Evolutionary conservation across 2,329 filamentous ascomycete genomes (phyloP).

Genomic region (Neonectria coccinea): DNA sequence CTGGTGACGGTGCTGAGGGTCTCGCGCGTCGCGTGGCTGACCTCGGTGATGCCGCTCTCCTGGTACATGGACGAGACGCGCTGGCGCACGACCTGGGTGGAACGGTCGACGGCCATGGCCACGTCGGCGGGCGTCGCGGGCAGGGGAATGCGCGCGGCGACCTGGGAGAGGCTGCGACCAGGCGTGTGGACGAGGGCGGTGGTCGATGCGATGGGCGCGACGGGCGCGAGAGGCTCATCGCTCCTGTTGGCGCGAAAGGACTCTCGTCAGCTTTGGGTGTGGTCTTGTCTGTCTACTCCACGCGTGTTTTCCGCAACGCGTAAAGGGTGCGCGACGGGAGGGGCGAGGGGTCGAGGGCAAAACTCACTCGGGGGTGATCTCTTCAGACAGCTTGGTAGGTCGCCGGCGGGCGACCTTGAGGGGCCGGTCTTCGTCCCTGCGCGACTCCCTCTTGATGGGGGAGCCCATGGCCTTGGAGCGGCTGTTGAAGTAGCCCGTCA

Average conservation of each 20-base stretch:
- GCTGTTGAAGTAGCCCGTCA: conserved; percentile 81
- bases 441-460: conserved; percentile 68
- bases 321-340: conserved; percentile 25
- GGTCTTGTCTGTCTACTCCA: conserved; percentile 16
- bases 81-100: conserved; percentile 73
- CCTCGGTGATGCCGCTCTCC: conserved; percentile 74
- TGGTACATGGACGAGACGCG: conserved; percentile 74
- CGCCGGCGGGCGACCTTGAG: conserved; percentile 62
- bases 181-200: conserved; percentile 63
- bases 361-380: conserved; percentile 60
- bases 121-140: conserved; percentile 85
- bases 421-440: conserved; percentile 52
- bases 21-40: conserved; percentile 74
- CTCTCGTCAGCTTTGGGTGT: conserved; percentile 30
- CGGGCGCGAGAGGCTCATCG: conserved; percentile 43
- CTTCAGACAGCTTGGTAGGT: conserved; percentile 58
- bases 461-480: conserved; percentile 70
- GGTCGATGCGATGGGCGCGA: conserved; percentile 50
- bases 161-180: conserved; percentile 64
- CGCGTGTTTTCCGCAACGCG: conserved; percentile 26
- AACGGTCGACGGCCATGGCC: conserved; percentile 79
- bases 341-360: conserved; percentile 14
- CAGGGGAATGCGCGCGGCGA: conserved; percentile 73
- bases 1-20: conserved; percentile 77
- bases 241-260: conserved; percentile 36